These are phyloP conservation scores for Carpinus viminea DNA, from an alignment of 306 rosid species.

Conservation along the genomic window DNA sequence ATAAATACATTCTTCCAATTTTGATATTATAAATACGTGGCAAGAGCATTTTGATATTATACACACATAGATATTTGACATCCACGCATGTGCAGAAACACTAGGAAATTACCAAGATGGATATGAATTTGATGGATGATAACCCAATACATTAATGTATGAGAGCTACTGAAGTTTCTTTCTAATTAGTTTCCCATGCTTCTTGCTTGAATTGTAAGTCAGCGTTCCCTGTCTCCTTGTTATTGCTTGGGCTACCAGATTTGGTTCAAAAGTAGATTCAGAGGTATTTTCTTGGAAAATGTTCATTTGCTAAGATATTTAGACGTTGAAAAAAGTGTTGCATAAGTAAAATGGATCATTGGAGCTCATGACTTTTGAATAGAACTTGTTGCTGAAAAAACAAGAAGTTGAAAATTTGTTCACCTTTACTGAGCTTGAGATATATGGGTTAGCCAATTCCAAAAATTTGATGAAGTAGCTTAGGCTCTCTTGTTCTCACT, in stretches of 20 bases:
- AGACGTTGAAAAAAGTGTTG: not conserved
- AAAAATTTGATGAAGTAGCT: not conserved
- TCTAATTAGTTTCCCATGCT: not conserved
- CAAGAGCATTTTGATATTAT: too few species aligned
- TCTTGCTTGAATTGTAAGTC: not conserved
- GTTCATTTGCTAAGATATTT: not conserved
- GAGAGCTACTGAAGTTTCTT: not conserved
- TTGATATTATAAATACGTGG: too few species aligned
- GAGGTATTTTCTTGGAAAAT: not conserved
- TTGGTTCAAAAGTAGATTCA: not conserved
- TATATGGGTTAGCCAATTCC: constrained; percentile 2
- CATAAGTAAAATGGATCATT: constrained; percentile 3
- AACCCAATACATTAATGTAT: not conserved
- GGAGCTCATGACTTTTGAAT: constrained; percentile 5
- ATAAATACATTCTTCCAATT: too few species aligned
- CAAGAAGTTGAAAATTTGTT: constrained; percentile 4
- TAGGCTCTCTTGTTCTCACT: not conserved
- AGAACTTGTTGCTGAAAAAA: not conserved
- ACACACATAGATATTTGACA: too few species aligned
- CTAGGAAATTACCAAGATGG: not conserved
- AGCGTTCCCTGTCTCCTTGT: not conserved
- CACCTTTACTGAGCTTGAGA: constrained; percentile 11
- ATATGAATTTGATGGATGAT: not conserved
- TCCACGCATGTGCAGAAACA: not conserved
- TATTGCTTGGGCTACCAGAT: not conserved